Conservation (phyloP, 2,329 filamentous ascomycete genomes). For the Aspergillus calidoustus region DNA sequence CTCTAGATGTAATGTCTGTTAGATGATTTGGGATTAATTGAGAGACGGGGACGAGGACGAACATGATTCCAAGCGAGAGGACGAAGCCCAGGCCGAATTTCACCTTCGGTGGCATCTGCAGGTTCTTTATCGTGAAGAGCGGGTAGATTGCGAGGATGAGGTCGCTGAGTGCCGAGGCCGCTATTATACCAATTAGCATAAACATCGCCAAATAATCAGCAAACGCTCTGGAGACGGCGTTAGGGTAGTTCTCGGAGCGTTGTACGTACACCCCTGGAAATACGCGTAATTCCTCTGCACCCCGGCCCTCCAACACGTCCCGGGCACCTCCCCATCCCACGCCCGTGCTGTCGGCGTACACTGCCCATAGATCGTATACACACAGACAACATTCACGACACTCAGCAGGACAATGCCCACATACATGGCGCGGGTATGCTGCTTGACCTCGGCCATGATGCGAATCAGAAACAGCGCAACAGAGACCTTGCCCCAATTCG, state of each 20-base stretch:
- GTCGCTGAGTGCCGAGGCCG: slow-evolving; percentile 16
- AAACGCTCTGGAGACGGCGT: too few species aligned
- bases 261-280: slow-evolving; percentile 20
- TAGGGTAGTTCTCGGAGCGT: too few species aligned
- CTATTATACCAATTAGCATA: slow-evolving; percentile 1
- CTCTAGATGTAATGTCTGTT: neutral
- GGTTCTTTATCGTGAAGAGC: slow-evolving; percentile 13
- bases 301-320: slow-evolving; percentile 10
- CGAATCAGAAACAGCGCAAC: slow-evolving; percentile 22
- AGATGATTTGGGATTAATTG: neutral
- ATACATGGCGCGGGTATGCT: slow-evolving; percentile 16
- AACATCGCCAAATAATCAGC: neutral
- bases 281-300: slow-evolving; percentile 20
- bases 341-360: slow-evolving; percentile 10
- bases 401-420: slow-evolving; percentile 8
- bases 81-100: slow-evolving; percentile 19
- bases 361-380: slow-evolving; percentile 20
- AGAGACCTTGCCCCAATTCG: slow-evolving; percentile 22
- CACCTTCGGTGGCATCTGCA: slow-evolving; percentile 21
- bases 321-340: slow-evolving; percentile 8
- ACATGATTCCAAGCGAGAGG: slow-evolving; percentile 23
- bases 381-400: slow-evolving; percentile 10
- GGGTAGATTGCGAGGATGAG: slow-evolving; percentile 20
- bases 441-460: slow-evolving; percentile 16
- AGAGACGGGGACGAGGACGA: neutral